phyloP scores from a whole-genome alignment of 2,329 filamentous ascomycete species.

The Xylariaceae sp. region DNA sequence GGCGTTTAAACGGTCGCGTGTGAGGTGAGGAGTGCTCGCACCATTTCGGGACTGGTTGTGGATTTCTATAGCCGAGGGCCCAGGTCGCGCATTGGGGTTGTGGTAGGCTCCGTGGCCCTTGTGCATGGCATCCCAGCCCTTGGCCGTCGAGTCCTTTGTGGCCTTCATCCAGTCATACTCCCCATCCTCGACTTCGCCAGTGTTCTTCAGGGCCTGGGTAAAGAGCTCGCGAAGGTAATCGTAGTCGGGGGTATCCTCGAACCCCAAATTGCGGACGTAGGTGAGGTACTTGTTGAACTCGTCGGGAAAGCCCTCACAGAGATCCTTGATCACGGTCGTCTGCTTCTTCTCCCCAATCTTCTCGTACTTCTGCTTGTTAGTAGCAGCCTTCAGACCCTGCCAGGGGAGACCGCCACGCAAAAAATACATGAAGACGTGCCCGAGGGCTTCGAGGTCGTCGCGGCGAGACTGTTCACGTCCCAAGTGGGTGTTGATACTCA shows the following conservation, averaged over 20 bases:
- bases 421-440: constrained; percentile 75
- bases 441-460: constrained; percentile 89
- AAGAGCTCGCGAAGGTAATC: constrained; percentile 96
- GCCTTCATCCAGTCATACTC: constrained; percentile 99
- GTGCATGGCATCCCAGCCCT: constrained; percentile 86
- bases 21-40: constrained; percentile 68
- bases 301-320: constrained; percentile 93
- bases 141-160: constrained; percentile 69
- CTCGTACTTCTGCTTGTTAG: constrained; percentile 96
- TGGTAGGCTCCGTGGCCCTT: constrained; percentile 64
- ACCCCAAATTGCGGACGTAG: constrained; percentile 95
- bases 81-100: constrained; percentile 73
- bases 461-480: constrained; percentile 93
- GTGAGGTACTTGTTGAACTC: constrained; percentile 98
- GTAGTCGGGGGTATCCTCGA: constrained; percentile 98
- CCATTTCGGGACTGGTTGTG: constrained; percentile 69
- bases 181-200: constrained; percentile 91
- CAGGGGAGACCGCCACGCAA: constrained; percentile 68
- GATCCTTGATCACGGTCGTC: constrained; percentile 92
- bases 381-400: constrained; percentile 71
- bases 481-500: constrained; percentile 99
- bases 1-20: constrained; percentile 88
- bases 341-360: constrained; percentile 99
- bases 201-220: constrained; percentile 91
- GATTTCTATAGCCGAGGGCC: constrained; percentile 80